These are phyloP conservation scores for Ophiostoma sp. DNA, from an alignment of 2,329 filamentous ascomycete species.

Conservation along the genomic window DNA sequence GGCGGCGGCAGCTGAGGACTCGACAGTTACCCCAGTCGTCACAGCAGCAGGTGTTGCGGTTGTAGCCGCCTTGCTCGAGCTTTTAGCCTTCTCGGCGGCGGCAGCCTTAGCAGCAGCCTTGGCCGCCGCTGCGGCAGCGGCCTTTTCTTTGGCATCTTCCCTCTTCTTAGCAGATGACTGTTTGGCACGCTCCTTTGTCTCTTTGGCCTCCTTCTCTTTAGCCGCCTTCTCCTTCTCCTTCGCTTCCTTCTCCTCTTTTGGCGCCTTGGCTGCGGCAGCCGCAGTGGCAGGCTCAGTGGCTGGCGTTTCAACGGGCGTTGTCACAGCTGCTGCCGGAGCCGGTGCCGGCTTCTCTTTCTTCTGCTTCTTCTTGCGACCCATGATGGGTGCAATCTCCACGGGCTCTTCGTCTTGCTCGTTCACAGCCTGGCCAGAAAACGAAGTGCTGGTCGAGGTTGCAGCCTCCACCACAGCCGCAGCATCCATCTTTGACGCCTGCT, in stretches of 20 bases:
- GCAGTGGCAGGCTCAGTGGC: conserved; percentile 21
- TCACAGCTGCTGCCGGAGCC: conserved; percentile 30
- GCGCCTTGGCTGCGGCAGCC: conserved; percentile 28
- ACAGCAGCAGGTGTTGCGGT: neutral
- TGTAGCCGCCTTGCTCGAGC: neutral
- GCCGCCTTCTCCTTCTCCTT: conserved; percentile 23
- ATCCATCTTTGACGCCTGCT: conserved; percentile 66
- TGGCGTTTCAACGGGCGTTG: conserved; percentile 25
- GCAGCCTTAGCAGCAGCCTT: neutral
- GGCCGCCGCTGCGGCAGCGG: neutral
- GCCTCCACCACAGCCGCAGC: conserved; percentile 47
- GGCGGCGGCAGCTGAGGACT: neutral
- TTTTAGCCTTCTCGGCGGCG: conserved; percentile 16
- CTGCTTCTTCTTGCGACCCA: conserved; percentile 81
- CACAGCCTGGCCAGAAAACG: conserved; percentile 44
- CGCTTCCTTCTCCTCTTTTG: conserved; percentile 32
- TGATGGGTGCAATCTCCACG: conserved; percentile 62
- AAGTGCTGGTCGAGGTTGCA: neutral
- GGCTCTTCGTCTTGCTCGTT: conserved; percentile 49
- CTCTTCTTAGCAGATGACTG: conserved; percentile 27
- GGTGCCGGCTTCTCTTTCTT: conserved; percentile 66
- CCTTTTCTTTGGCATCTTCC: conserved; percentile 28
- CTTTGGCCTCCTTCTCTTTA: conserved; percentile 31
- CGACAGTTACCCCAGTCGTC: neutral
- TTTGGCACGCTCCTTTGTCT: conserved; percentile 22